Evolutionary conservation across 495 filamentous ascomycete species (phyloP).

Genomic region (Penicillium longicatenatum): DNA sequence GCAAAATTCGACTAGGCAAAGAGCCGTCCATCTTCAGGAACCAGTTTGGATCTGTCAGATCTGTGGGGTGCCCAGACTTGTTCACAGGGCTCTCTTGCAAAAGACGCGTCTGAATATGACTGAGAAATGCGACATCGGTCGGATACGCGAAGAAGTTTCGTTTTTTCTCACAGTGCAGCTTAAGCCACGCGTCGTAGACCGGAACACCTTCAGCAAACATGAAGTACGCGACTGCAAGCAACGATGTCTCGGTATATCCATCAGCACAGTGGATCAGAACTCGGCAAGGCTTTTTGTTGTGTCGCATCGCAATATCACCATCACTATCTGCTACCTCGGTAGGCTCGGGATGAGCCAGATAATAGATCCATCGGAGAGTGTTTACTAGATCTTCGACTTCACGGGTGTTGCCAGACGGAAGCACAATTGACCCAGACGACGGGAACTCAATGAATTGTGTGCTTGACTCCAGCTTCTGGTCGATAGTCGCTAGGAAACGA

Average conservation of each 20-base stretch:
- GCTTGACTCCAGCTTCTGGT: conserved; percentile 52
- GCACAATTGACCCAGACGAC: conserved; percentile 85
- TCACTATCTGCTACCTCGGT: conserved; percentile 52
- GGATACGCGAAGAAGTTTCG: conserved; percentile 97
- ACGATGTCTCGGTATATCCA: conserved; percentile 91
- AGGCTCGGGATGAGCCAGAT: conserved; percentile 63
- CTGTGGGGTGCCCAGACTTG: conserved; percentile 24
- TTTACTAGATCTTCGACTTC: conserved; percentile 83
- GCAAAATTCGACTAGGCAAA: conserved; percentile 80
- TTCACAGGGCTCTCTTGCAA: conserved; percentile 54
- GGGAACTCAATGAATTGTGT: conserved; percentile 79
- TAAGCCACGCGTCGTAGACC: conserved; percentile 81
- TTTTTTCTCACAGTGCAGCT: conserved; percentile 74
- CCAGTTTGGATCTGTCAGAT: conserved; percentile 70
- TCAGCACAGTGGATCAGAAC: conserved; percentile 92
- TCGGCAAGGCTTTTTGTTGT: conserved; percentile 50
- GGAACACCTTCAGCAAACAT: conserved; percentile 85
- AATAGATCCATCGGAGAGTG: conserved; percentile 86
- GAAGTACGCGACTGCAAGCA: conserved; percentile 85
- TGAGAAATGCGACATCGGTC: conserved; percentile 79
- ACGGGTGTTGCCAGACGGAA: conserved; percentile 73
- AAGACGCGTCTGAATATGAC: conserved; percentile 72
- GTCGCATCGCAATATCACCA: conserved; percentile 57
- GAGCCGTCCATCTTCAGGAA: conserved; percentile 84
- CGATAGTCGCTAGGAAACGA: conserved; percentile 57